Evolutionary conservation across 163 green algal genomes (phyloP), one percentile per base, ranked within the genome.

Genomic region (Chloromonas sp.): DNA sequence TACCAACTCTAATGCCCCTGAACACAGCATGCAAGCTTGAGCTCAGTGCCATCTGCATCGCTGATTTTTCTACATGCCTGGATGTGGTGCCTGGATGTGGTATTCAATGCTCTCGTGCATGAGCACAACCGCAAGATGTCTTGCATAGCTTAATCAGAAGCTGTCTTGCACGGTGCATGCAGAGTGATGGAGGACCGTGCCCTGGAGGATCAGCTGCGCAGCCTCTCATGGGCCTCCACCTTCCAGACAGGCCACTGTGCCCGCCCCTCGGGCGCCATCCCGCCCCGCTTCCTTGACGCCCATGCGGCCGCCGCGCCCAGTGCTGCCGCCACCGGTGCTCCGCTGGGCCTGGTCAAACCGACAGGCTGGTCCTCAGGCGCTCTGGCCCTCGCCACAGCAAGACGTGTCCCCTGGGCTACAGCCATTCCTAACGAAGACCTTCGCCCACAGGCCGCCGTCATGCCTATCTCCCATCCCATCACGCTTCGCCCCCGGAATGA

Each of bases 141-240:
- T 36, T 36, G 36, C 36, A 36, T 36, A 36, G 36, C 36, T 36
- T 36, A 36, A 36, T 36, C 36, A 36, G 36, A 36, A 36, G 36
- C 36, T 36, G 36, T 36, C 36, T 36, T 36, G 36, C 36, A 36
- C 36, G 36, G 36, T 36, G 36, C 36, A 36, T 36, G 60, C 61
- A 88, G 86, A 15, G 36, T 89, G 61, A 85, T 89, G 76, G 86
- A 89, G 81, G 86, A 89, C 70, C 81, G 86, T 0, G 81, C 84
- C 15, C 81, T 89, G 81, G 81, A 85, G 66, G 71, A 89, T 36
- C 86, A 89, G 86, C 86, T 89, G 0, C 86, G 84, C 0, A 13
- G 14, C 76, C 82, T 89, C 60, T 14, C 60, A 2, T 89, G 86
- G 86, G 57, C 61, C 0, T 60, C 58, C 83, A 76, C 80, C 81